phyloP scores from a whole-genome alignment of 23 red algal species.

The Porphyridium purpureum region DNA sequence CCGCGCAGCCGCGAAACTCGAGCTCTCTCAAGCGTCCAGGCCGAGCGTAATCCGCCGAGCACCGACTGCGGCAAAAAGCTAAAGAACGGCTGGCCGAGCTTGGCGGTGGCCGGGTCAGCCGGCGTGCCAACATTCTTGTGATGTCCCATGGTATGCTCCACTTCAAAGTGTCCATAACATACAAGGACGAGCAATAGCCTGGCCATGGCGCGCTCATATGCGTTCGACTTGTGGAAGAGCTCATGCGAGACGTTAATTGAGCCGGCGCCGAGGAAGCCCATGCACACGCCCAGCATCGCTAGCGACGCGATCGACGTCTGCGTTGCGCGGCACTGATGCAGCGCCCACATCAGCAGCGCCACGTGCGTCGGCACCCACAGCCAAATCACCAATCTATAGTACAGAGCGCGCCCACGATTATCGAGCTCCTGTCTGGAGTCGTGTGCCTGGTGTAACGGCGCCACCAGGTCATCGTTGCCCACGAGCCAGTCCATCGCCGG shows the following conservation, averaged over 20 bases:
- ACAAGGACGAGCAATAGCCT: slow-evolving; percentile 23
- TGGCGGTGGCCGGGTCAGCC: slow-evolving; percentile 57
- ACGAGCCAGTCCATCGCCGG: background rate
- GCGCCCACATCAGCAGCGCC: slow-evolving; percentile 23
- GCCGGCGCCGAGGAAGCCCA: slow-evolving; percentile 37
- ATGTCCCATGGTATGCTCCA: slow-evolving; percentile 79
- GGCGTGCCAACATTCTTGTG: slow-evolving; percentile 58
- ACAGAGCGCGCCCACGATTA: background rate
- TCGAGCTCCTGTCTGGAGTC: background rate
- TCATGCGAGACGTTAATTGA: slow-evolving; percentile 72
- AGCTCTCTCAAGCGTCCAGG: slow-evolving; percentile 77
- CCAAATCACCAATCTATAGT: slow-evolving; percentile 20
- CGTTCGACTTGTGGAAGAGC: slow-evolving; percentile 39
- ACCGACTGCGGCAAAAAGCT: slow-evolving; percentile 55
- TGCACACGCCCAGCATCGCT: slow-evolving; percentile 18
- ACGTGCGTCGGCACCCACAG: slow-evolving; percentile 41
- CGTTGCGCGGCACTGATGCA: background rate
- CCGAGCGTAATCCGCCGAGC: slow-evolving; percentile 17
- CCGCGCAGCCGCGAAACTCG: slow-evolving; percentile 1
- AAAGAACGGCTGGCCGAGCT: slow-evolving; percentile 55
- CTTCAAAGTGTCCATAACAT: slow-evolving; percentile 52
- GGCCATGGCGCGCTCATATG: slow-evolving; percentile 9
- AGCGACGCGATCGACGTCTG: background rate
- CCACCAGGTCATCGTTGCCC: slow-evolving; percentile 4
- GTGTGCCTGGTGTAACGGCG: too few relatives aligned